Conservation (phyloP, 2,329 filamentous ascomycete genomes). For the Emergomyces pasteurianus region DNA sequence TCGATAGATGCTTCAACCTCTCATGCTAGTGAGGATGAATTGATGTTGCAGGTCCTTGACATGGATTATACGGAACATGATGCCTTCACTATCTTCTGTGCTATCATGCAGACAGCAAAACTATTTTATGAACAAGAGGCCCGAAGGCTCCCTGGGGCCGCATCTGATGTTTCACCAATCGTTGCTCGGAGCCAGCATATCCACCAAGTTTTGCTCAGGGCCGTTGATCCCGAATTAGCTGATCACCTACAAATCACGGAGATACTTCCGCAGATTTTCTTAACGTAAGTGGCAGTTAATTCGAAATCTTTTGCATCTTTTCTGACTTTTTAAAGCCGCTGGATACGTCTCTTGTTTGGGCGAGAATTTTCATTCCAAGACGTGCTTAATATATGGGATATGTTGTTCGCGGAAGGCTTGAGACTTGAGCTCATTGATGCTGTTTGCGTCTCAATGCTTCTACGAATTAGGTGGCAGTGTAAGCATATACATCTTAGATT, state of each 20-base stretch:
- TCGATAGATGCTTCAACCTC: slow-evolving; percentile 22
- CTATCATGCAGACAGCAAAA: slow-evolving; percentile 78
- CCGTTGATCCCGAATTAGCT: slow-evolving; percentile 72
- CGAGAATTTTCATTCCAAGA: slow-evolving; percentile 86
- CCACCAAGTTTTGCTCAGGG: slow-evolving; percentile 67
- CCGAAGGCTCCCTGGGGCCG: slow-evolving; percentile 21
- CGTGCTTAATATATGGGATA: slow-evolving; percentile 77
- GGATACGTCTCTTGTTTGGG: slow-evolving; percentile 86
- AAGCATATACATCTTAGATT: slow-evolving; percentile 26
- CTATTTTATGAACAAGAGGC: slow-evolving; percentile 69
- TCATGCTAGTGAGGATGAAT: slow-evolving; percentile 31
- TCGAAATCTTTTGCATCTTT: background rate
- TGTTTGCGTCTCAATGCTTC: slow-evolving; percentile 86
- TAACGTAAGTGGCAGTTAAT: slow-evolving; percentile 52
- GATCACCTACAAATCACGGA: slow-evolving; percentile 71
- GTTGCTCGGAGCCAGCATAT: slow-evolving; percentile 77
- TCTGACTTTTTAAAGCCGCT: slow-evolving; percentile 48
- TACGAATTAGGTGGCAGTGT: slow-evolving; percentile 85
- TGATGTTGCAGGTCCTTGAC: slow-evolving; percentile 58
- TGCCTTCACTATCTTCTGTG: slow-evolving; percentile 71
- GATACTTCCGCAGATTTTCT: slow-evolving; percentile 88
- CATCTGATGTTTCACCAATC: slow-evolving; percentile 52
- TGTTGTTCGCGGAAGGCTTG: slow-evolving; percentile 76
- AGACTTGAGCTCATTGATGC: slow-evolving; percentile 70
- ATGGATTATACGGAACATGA: slow-evolving; percentile 74